Base-by-base conservation (phyloP, 106 monocot genomes). In the Narthecium ossifragum region DNA sequence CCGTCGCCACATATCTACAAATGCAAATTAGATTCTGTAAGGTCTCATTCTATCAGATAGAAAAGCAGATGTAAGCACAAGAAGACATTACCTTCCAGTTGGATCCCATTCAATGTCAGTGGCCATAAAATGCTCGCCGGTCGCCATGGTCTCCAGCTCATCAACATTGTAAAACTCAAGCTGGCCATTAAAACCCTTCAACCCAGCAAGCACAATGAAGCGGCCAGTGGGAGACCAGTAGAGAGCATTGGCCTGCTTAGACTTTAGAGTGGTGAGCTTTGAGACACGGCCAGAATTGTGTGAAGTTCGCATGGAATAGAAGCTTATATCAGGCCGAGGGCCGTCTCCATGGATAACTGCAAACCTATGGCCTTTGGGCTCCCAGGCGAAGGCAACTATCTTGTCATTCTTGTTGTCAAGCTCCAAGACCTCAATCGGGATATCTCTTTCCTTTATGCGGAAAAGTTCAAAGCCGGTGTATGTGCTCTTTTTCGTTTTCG, bases 51-150 rank as follows among this genome's bases (percentile, higher is more conserved):
- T 15, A 39, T 1, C 39, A 39, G 15, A 12, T 12, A 38, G 6
- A 6, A 38, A 12, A 6, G 12, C 37, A 6, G 37, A 38, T 38
- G 17, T 34, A 27, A 34, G n/a, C n/a, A 48, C 2, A 43, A 1
- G 2, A 52, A 38, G 12, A 30, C 26, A 28, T 31, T 65, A 86
- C 93, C 93, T 85, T 69, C 89, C 93, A 60, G 89, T 85, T 2
- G 89, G 89, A 60, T 89, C 93, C 93, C 93, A 94, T 26, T 89
- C 89, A 49, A 94, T 76, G 33, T 94, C 89, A 10, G 93, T 94
- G 22, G 88, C 85, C 85, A 85, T 94, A 38, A 94, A 94, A 71
- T 94, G 93, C 60, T 94, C 93, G 5, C 76, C 85, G 25, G 82
- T 75, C 2, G 89, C 69, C 93, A 94, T 94, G 3, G 93, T 89